Conservation (phyloP, 768 basidiomycete genomes). For the Phylloporus sp. region DNA sequence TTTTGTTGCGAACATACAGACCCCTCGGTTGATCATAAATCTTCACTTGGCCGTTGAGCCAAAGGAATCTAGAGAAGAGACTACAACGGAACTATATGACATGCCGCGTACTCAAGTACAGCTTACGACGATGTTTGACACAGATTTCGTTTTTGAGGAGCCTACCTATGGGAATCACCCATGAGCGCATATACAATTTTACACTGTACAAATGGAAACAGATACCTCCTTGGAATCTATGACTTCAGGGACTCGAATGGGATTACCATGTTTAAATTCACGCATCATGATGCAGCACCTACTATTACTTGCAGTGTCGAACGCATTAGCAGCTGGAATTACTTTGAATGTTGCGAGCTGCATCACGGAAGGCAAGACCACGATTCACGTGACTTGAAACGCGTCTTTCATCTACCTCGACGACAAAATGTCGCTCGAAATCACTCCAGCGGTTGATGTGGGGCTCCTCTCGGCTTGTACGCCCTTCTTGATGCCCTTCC, state of each 20-base stretch:
- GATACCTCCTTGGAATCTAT: no score
- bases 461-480: constrained; percentile 36
- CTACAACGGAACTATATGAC: constrained; percentile 5
- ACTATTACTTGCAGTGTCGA: no score
- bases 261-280: no score
- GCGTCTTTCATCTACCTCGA: not conserved
- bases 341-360: no score
- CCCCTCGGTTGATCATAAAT: constrained; percentile 21
- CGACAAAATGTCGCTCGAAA: constrained; percentile 18
- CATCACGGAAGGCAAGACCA: no score
- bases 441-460: constrained; percentile 9
- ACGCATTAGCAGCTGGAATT: no score
- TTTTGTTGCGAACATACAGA: constrained; percentile 2
- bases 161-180: no score
- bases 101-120: not conserved
- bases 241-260: no score
- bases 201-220: no score
- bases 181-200: no score
- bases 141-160: not conserved
- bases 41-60: constrained; percentile 12
- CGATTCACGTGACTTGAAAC: constrained; percentile 9
- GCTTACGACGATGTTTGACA: not conserved
- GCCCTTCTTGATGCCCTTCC: constrained; percentile 82
- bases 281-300: no score
- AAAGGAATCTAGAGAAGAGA: constrained; percentile 4